Base-by-base conservation (phyloP, 192 early-diverging fungal genomes). In the Podila minutissima region DNA sequence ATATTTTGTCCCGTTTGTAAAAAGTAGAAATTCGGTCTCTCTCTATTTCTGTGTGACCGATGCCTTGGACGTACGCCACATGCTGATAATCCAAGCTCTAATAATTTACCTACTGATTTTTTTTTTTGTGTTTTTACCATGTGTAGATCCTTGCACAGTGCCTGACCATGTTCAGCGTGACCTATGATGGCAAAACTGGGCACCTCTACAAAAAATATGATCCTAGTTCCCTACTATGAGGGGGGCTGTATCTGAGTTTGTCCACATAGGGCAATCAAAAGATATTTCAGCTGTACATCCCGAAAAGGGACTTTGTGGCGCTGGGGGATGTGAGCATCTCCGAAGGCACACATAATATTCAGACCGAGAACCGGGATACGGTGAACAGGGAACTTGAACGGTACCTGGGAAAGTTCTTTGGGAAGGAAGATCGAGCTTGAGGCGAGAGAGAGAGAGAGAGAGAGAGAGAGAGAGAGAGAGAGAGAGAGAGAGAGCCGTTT, bases 331-430 rank as follows among this genome's bases (percentile, higher is more conserved):
- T 26, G 2, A 6, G 9, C 17, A 64, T 75, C 26, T 13, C 13
- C 4, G 19, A 38, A 8, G 74, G 74, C 24, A 67, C 66, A 24
- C 62, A 69, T 13, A 26, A 26, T 24, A 51, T 50, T 2, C 50
- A 38, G 5, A 64, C 55, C 41, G 62, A 68, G 53, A 69, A 63
- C 32, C 51, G 62, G 22, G 67, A 64, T 13, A 61, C 33, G 1
- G 46, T 75, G 49, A 75, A 75, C 62, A 35, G 32, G 53, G 31
- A 64, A 0, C 32, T 75, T 46, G 31, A 22, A 0, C 46, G n/a
- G 15, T 75, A 64, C 53, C 41, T 75, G 26, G 28, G 7, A 24
- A 69, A 65, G 61, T 8, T 75, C 7, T 69, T 75, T 28, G 46
- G 53, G 4, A 46, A 17, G 13, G 15, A 46, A 15, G 15, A 11